Evolutionary conservation across 345 rosid genomes (phyloP), one percentile per base, ranked within the genome.

Genomic region (Arabis alpina): DNA sequence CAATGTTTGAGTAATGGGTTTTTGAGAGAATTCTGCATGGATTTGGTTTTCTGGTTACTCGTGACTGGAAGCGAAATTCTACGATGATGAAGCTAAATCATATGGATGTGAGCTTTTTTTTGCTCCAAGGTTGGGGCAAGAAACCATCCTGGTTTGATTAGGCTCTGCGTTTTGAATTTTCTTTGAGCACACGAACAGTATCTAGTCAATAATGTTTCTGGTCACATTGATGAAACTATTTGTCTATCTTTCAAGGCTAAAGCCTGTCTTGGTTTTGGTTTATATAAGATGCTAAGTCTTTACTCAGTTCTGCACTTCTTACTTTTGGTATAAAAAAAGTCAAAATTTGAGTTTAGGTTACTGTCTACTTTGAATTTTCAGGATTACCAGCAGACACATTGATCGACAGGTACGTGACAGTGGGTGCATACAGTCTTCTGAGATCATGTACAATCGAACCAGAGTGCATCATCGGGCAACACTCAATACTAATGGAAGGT

Each of bases 401-500:
- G 49, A 83, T 91, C 27, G 98, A 94, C 66, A 88, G 98, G 79
- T 94, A 76, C 19, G 99, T 94, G 74, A 94, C 96, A 24, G 74
- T 94, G 30, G 98, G 99, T 72, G 96, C 95, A 10, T 84, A 87
- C 78, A 68, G 87, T 82, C 97, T 89, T 59, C 61, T 94, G 76
- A 82, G 98, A 52, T 91, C 98, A 43, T 92, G 96, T 77, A 89
- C 93, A 43, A 89, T 94, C 23, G 99, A 94, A 86, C 99, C 98
- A 27, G 99, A 94, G 83, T 91, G 98, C 85, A 87, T 91, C 42
- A 86, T 94, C 5, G 99, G 99, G 27, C 99, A 94, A 81, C 95
- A 86, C 73, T 94, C 99, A 1, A 89, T 89, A 77, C 93, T 94
- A 28, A 91, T 91, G 96, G 99, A 94, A 86, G 98, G 99, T 67